A percentile compares a stretch with the other conserved stretches of the same genome.
Conservation (phyloP, 768 basidiomycete species). For the Kwoniella newhampshirensis region DNA sequence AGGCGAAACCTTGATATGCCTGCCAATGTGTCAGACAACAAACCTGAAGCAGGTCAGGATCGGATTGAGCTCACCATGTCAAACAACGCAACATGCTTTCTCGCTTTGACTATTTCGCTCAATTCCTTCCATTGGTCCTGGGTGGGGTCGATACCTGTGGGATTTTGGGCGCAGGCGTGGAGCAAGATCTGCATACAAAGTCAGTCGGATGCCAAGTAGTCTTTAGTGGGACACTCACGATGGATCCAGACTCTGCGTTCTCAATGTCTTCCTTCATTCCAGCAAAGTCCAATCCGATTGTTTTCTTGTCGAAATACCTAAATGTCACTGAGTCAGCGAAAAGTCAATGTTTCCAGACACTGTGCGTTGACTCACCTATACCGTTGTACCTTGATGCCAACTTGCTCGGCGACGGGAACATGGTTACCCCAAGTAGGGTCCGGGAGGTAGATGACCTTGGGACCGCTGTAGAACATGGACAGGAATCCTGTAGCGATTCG, state of each 20-base stretch:
- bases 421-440: constrained; percentile 97
- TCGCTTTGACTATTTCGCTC: constrained; percentile 76
- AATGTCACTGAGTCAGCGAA: not conserved
- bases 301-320: constrained; percentile 74
- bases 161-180: constrained; percentile 98
- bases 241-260: constrained; percentile 68
- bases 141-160: constrained; percentile 95
- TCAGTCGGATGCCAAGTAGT: constrained; percentile 3
- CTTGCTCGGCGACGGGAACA: constrained; percentile 81
- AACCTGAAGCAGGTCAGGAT: too few relatives aligned
- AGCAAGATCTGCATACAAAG: constrained; percentile 61
- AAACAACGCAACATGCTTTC: constrained; percentile 91
- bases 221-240: constrained; percentile 54
- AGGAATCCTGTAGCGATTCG: constrained; percentile 92
- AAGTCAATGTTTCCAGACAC: too few relatives aligned
- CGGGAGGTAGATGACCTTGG: constrained; percentile 75
- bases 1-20: constrained; percentile 98
- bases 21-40: too few relatives aligned
- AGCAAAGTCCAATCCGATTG: constrained; percentile 84
- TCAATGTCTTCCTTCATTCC: constrained; percentile 82
- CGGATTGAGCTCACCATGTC: constrained; percentile 74
- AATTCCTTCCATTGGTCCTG: constrained; percentile 88
- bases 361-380: constrained; percentile 58
- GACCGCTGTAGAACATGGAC: constrained; percentile 73
- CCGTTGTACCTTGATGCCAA: constrained; percentile 76